A percentile compares a stretch with the other conserved stretches of the same genome.
Conservation (phyloP, 352 stramenopile species). For the Phytophthora niederhauseri region DNA sequence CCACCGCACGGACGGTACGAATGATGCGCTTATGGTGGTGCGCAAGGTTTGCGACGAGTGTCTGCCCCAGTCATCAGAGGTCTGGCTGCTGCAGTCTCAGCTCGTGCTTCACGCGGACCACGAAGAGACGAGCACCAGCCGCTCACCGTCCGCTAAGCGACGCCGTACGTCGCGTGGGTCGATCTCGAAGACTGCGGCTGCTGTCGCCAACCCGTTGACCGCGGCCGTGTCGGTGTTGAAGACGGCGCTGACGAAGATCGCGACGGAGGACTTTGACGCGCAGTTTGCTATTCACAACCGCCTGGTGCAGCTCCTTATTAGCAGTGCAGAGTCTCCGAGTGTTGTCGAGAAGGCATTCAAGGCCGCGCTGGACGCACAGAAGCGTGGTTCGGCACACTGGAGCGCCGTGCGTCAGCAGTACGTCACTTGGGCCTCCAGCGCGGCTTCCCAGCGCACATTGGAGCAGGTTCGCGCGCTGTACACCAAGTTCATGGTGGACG, state of each 20-base stretch:
- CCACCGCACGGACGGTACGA: slow-evolving; percentile 64
- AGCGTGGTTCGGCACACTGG: slow-evolving; percentile 59
- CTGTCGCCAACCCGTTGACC: slow-evolving; percentile 32
- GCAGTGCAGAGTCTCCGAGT: slow-evolving; percentile 25
- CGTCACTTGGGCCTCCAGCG: slow-evolving; percentile 56
- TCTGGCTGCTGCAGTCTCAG: slow-evolving; percentile 81
- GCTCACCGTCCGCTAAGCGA: slow-evolving; percentile 50
- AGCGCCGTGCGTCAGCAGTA: slow-evolving; percentile 65
- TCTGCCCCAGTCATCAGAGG: slow-evolving; percentile 39
- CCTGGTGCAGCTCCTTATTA: slow-evolving; percentile 61
- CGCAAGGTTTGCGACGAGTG: slow-evolving; percentile 49
- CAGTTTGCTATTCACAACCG: slow-evolving; percentile 57
- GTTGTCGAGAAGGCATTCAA: slow-evolving; percentile 56
- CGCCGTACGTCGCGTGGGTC: slow-evolving; percentile 50
- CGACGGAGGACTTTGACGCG: slow-evolving; percentile 45
- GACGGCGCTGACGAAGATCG: slow-evolving; percentile 49
- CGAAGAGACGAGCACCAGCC: slow-evolving; percentile 16
- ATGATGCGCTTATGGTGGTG: slow-evolving; percentile 47
- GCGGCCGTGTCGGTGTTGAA: slow-evolving; percentile 57
- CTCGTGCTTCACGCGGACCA: slow-evolving; percentile 61
- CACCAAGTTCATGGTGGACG: slow-evolving; percentile 68
- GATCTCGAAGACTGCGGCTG: slow-evolving; percentile 8
- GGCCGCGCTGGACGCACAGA: slow-evolving; percentile 52
- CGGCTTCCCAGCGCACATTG: slow-evolving; percentile 35
- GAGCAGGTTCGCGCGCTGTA: slow-evolving; percentile 57